A percentile compares a stretch with the other conserved stretches of the same genome.
phyloP scores from a whole-genome alignment of 2,329 filamentous ascomycete genomes.

The Shiraia bambusicola region DNA sequence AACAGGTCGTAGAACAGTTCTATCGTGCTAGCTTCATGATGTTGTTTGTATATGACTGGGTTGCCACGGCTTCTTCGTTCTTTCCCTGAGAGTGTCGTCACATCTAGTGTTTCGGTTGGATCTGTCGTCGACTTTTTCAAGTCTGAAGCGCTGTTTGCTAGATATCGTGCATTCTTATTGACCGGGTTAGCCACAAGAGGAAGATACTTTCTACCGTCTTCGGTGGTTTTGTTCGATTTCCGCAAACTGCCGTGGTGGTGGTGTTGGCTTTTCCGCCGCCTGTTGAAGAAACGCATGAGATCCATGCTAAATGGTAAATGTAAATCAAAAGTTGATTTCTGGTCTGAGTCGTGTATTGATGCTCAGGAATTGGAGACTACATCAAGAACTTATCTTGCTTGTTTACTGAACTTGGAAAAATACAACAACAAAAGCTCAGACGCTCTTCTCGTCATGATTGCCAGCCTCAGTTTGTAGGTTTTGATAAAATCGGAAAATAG shows the following conservation, averaged over 20 bases:
- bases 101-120: constrained; percentile 9
- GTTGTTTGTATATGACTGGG: constrained; percentile 28
- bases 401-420: too few species aligned
- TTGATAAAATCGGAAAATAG: too few species aligned
- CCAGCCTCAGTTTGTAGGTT: too few species aligned
- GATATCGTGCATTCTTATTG: constrained; percentile 20
- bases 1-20: constrained; percentile 63
- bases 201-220: constrained; percentile 9
- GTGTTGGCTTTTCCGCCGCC: constrained; percentile 9
- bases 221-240: background rate
- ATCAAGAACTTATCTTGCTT: background rate
- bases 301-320: constrained; percentile 13
- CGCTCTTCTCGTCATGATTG: too few species aligned
- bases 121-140: constrained; percentile 14
- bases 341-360: background rate
- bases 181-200: constrained; percentile 21
- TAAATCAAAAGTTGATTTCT: background rate
- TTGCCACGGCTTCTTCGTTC: constrained; percentile 23
- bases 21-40: constrained; percentile 53
- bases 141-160: constrained; percentile 12
- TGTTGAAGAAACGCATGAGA: constrained; percentile 20
- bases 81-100: constrained; percentile 15
- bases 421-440: too few species aligned
- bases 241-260: background rate
- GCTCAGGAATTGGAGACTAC: background rate